Base-by-base conservation (phyloP, 805 yeast species). In the Kodamaea jinghongensis region DNA sequence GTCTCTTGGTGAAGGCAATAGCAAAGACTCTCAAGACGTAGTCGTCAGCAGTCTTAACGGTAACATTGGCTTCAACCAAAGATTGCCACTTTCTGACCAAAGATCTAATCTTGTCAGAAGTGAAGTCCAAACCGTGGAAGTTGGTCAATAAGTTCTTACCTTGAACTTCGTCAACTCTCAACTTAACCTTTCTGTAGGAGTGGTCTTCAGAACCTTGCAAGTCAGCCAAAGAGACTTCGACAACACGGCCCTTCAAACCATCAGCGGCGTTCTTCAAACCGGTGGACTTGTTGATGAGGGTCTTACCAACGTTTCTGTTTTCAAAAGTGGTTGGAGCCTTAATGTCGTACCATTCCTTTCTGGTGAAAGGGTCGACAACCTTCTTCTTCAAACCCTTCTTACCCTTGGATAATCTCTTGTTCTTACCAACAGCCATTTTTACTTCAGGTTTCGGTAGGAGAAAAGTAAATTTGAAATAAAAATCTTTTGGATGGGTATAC, bases 41-140 rank as follows among this genome's bases (percentile, higher is more conserved):
- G 73, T 91, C 98, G 69, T 90, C 98, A 56, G 96, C 70, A 65
- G 98, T 90, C 86, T 90, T 90, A 66, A 89, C 97, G 60, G 98
- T 89, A 61, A 90, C 97, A 71, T 88, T 87, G 66, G 96, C 95
- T 81, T 90, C 98, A 60, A 90, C 95, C 73, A 91, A 79, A 55
- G 96, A 82, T 81, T 90, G 98, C 97, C 97, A 91, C 76, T 91
- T 90, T 83, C 97, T 88, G 53, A 90, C 97, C 72, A 91, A 81
- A 45, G 97, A 90, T 79, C 95, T 87, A 70, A 91, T 79, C 81
- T 91, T 91, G 79, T 90, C 97, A 55, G 95, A 79, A 66, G 98
- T 90, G 84, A 91, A 90, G 79, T 89, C 95, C 75, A 91, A 75
- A 66, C 98, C 98, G 81, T 90, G 97, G 95, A 90, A 91, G 95